Percentiles rank a stretch among this genome's conserved stretches.
phyloP scores from a whole-genome alignment of 345 rosid species.

The Dipteronia dyeriana region DNA sequence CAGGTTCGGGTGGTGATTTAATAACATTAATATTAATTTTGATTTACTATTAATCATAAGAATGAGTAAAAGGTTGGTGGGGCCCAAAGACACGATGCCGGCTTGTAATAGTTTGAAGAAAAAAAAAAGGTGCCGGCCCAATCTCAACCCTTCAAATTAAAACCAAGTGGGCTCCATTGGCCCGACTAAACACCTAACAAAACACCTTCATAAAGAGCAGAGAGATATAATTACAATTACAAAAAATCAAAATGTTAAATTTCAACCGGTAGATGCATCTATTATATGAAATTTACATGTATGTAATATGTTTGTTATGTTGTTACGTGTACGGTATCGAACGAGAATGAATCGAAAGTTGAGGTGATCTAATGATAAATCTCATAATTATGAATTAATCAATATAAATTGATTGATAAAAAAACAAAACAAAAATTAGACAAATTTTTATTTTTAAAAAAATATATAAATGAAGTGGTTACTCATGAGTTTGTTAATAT shows the following conservation, averaged over 20 bases:
- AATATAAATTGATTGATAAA: too few relatives aligned
- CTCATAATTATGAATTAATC: too few relatives aligned
- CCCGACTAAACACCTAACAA: slow-evolving; percentile 22
- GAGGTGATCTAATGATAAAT: too few relatives aligned
- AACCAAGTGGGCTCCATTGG: slow-evolving; percentile 31
- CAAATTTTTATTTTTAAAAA: too few relatives aligned
- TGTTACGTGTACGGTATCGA: too few relatives aligned
- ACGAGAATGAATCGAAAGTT: too few relatives aligned
- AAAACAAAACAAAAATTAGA: too few relatives aligned
- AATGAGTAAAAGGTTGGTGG: slow-evolving; percentile 21
- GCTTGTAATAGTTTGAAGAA: slow-evolving; percentile 22
- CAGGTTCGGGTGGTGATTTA: slow-evolving; percentile 24
- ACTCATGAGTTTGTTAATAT: too few relatives aligned
- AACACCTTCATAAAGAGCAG: not conserved
- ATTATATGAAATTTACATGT: not conserved
- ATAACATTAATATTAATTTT: not conserved
- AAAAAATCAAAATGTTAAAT: not conserved
- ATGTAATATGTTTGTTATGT: not conserved
- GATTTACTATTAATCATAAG: slow-evolving; percentile 1
- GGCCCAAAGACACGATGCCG: slow-evolving; percentile 32
- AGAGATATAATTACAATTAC: not conserved
- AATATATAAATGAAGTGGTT: too few relatives aligned
- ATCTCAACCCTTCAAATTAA: slow-evolving; percentile 4
- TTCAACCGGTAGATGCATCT: not conserved
- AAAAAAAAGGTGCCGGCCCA: slow-evolving; percentile 37